These are phyloP conservation scores for Aspergillus tanneri DNA, from an alignment of 2,329 filamentous ascomycete genomes.

Conservation along the genomic window DNA sequence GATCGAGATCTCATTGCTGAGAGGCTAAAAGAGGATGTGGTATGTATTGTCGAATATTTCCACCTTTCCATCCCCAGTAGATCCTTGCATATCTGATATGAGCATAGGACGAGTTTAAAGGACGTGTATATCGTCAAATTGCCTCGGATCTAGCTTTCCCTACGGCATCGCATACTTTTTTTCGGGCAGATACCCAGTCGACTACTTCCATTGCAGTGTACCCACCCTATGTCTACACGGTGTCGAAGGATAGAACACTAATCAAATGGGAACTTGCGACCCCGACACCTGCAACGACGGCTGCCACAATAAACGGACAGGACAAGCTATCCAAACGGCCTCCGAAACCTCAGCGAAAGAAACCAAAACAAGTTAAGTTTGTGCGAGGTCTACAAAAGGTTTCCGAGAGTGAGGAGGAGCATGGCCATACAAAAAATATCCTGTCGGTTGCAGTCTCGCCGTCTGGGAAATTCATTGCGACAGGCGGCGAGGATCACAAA, in stretches of 20 bases:
- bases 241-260: conserved; percentile 78
- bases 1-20: conserved; percentile 91
- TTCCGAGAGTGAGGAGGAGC: conserved; percentile 47
- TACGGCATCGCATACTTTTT: conserved; percentile 66
- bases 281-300: conserved; percentile 26
- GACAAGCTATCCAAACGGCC: conserved; percentile 62
- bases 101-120: conserved; percentile 74
- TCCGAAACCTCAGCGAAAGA: conserved; percentile 47
- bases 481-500: conserved; percentile 79
- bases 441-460: conserved; percentile 81
- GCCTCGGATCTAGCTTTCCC: conserved; percentile 70
- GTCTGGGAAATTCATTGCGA: conserved; percentile 87
- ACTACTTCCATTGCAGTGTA: conserved; percentile 79
- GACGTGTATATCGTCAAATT: conserved; percentile 79
- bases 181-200: conserved; percentile 73
- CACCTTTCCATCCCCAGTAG: background rate
- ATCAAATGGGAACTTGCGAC: conserved; percentile 84
- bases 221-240: conserved; percentile 80
- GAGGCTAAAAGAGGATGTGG: conserved; percentile 83
- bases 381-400: conserved; percentile 44
- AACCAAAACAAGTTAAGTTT: conserved; percentile 52
- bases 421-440: conserved; percentile 78
- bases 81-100: conserved; percentile 16
- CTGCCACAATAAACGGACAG: conserved; percentile 60
- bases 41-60: conserved; percentile 32